phyloP scores from a whole-genome alignment of 2,329 filamentous ascomycete genomes.

The Monilinia fructigena region DNA sequence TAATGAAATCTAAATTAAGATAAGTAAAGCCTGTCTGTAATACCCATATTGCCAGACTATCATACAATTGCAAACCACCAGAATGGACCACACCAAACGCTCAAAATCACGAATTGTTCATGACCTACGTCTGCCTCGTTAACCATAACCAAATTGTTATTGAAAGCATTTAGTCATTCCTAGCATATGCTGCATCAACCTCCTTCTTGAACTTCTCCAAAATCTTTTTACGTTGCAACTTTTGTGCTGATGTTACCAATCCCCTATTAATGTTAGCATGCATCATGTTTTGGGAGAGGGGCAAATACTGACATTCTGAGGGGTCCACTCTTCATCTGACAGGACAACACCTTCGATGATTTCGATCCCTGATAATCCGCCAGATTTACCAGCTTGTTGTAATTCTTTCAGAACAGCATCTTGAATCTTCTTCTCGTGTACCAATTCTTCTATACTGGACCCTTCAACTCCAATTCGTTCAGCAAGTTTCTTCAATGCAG shows the following conservation, averaged over 20 bases:
- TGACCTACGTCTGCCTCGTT: conserved; percentile 18
- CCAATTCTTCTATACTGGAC: conserved; percentile 62
- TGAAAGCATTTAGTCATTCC: conserved; percentile 26
- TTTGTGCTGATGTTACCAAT: conserved; percentile 68
- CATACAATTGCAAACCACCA: conserved; percentile 23
- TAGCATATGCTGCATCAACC: conserved; percentile 46
- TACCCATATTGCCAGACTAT: conserved; percentile 16
- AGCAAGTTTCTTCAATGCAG: conserved; percentile 60
- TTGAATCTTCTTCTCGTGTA: conserved; percentile 65
- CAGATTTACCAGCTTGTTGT: conserved; percentile 60
- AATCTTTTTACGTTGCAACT: conserved; percentile 69
- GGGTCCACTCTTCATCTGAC: conserved; percentile 85
- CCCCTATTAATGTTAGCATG: conserved; percentile 49
- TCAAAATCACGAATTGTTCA: conserved; percentile 3
- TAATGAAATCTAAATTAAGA: conserved; percentile 15
- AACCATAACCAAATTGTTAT: not conserved
- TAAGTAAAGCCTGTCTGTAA: conserved; percentile 16
- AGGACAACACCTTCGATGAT: conserved; percentile 74
- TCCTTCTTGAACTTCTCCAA: conserved; percentile 60
- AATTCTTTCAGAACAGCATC: conserved; percentile 65
- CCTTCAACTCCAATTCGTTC: conserved; percentile 61
- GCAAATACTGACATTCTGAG: conserved; percentile 66
- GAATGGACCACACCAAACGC: not conserved
- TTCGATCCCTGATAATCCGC: conserved; percentile 69
- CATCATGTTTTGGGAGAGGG: conserved; percentile 36